phyloP scores from a whole-genome alignment of 1,284 basidiomycete species.

The Ceratorhiza oryzae-sativae region DNA sequence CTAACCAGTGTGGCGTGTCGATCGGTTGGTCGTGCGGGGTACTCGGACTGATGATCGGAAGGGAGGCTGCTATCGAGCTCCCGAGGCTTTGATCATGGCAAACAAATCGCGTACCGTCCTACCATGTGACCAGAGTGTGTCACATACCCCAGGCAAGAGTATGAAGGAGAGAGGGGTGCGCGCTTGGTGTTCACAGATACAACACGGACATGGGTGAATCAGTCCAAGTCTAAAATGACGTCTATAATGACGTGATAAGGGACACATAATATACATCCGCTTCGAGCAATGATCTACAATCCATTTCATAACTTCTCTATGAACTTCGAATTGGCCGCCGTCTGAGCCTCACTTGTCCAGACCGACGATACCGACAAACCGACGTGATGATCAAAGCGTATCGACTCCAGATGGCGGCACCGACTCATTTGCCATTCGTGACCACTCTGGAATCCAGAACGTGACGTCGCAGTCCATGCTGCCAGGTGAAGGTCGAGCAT shows the following conservation, averaged over 20 bases:
- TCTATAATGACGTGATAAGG: not conserved
- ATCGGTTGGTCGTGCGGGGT: slow-evolving; percentile 14
- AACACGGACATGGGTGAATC: too few species aligned
- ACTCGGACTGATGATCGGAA: slow-evolving; percentile 14
- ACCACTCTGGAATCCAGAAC: not conserved
- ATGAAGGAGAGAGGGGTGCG: too few species aligned
- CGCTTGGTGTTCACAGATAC: too few species aligned
- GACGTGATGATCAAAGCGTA: slow-evolving; percentile 3
- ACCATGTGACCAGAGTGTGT: too few species aligned
- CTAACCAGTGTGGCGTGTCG: not conserved
- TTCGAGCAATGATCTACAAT: not conserved
- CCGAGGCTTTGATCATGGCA: not conserved
- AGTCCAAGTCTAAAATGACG: not conserved
- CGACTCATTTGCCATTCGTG: not conserved
- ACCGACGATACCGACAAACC: not conserved
- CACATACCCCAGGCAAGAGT: too few species aligned
- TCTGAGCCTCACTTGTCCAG: not conserved
- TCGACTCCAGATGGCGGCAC: not conserved
- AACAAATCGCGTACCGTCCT: slow-evolving; percentile 9
- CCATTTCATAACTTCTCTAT: not conserved
- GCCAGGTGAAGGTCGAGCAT: not conserved
- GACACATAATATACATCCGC: not conserved
- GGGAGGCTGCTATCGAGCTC: slow-evolving; percentile 6
- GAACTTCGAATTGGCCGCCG: not conserved
- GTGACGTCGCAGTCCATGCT: not conserved